These are phyloP conservation scores for Naganishia friedmannii DNA, from an alignment of 768 basidiomycete species.

Conservation along the genomic window DNA sequence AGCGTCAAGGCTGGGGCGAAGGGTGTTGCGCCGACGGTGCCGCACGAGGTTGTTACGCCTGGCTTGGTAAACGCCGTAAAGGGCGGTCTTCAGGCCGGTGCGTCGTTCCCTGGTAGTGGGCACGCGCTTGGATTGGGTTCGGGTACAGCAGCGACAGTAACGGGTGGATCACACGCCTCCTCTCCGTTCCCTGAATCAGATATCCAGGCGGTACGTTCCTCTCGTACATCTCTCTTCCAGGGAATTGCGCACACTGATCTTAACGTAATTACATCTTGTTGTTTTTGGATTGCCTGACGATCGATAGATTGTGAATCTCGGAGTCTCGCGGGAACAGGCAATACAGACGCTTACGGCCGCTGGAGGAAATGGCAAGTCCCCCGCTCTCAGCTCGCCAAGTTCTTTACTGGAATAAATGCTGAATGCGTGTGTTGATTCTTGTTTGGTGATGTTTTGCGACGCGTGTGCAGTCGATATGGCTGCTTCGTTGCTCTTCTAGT, in stretches of 20 bases:
- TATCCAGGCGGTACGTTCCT: slow-evolving; percentile 56
- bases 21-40: slow-evolving; percentile 36
- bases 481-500: slow-evolving; percentile 73
- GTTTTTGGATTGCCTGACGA: no score
- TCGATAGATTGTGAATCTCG: slow-evolving; percentile 65
- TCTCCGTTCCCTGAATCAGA: slow-evolving; percentile 58
- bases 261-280: no score
- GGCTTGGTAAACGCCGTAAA: neutral
- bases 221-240: neutral
- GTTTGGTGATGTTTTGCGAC: no score
- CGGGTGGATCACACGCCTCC: neutral
- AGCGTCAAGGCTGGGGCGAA: slow-evolving; percentile 32
- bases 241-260: no score
- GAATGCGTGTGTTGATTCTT: neutral
- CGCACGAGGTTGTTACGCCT: slow-evolving; percentile 26
- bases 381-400: neutral
- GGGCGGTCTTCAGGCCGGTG: slow-evolving; percentile 16
- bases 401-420: no score
- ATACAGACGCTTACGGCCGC: slow-evolving; percentile 72
- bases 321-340: slow-evolving; percentile 72
- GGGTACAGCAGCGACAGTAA: neutral
- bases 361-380: slow-evolving; percentile 62
- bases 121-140: slow-evolving; percentile 58
- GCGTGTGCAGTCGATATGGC: slow-evolving; percentile 66
- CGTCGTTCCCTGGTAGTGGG: slow-evolving; percentile 68